A percentile compares a stretch with the other conserved stretches of the same genome.
These are phyloP conservation scores for Sarocladiaceae sp. DNA, from an alignment of 2,329 filamentous ascomycete species.

Conservation along the genomic window DNA sequence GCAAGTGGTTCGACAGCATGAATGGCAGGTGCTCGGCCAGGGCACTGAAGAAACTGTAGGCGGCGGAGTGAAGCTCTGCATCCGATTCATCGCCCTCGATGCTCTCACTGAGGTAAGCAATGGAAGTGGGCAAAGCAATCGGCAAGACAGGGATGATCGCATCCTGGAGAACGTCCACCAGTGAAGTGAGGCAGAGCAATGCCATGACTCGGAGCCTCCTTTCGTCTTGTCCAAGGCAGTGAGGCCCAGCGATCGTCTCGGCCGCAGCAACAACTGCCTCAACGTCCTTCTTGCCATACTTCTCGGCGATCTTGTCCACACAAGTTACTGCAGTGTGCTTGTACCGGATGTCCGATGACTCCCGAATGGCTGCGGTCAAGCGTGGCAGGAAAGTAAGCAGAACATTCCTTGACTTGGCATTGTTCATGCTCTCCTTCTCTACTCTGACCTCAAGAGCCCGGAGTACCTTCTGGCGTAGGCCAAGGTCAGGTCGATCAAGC, in stretches of 20 bases:
- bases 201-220: constrained; percentile 71
- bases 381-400: constrained; percentile 75
- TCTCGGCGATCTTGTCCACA: constrained; percentile 87
- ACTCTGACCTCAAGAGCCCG: constrained; percentile 76
- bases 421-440: constrained; percentile 62
- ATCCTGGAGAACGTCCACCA: constrained; percentile 82
- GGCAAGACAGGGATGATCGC: constrained; percentile 80
- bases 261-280: constrained; percentile 71
- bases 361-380: constrained; percentile 68
- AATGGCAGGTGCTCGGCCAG: constrained; percentile 80
- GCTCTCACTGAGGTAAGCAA: constrained; percentile 64
- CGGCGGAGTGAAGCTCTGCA: constrained; percentile 69
- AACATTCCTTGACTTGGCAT: constrained; percentile 60
- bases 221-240: constrained; percentile 71
- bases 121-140: constrained; percentile 62
- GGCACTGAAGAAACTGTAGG: constrained; percentile 71
- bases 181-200: constrained; percentile 80
- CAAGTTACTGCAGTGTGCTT: constrained; percentile 84
- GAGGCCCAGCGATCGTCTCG: constrained; percentile 65
- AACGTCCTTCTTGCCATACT: constrained; percentile 88
- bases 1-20: constrained; percentile 76
- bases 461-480: constrained; percentile 72
- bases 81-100: constrained; percentile 46
- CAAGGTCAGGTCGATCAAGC: constrained; percentile 67
- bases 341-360: constrained; percentile 65